phyloP scores from a whole-genome alignment of 106 monocot genomes.

The Platanthera zijinensis region DNA sequence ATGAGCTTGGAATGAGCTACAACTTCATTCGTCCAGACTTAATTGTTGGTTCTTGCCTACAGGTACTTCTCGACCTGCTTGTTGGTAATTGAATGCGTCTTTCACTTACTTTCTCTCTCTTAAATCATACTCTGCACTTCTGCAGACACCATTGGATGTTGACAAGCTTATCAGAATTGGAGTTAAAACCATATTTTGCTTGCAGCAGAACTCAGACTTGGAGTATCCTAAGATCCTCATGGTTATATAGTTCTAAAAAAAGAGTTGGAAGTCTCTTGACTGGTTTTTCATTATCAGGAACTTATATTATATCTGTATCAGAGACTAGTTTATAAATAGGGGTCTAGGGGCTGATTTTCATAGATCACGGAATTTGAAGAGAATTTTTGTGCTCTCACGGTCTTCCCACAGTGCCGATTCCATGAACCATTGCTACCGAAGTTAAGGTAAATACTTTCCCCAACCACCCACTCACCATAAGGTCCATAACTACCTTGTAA shows the following conservation, averaged over 20 bases:
- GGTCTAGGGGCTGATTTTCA: too few relatives aligned
- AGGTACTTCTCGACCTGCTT: constrained; percentile 36
- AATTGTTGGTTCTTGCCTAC: constrained; percentile 94
- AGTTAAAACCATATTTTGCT: constrained; percentile 92
- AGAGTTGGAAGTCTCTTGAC: constrained; percentile 55
- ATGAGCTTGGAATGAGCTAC: constrained; percentile 97
- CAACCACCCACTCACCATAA: too few relatives aligned
- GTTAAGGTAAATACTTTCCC: too few relatives aligned
- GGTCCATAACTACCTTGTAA: too few relatives aligned
- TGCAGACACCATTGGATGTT: constrained; percentile 83
- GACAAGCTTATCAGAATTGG: constrained; percentile 83
- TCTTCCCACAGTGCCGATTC: too few relatives aligned
- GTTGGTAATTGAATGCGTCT: neutral
- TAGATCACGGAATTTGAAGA: too few relatives aligned
- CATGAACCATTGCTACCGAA: too few relatives aligned
- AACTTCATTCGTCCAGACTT: constrained; percentile 84
- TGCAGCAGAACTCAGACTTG: constrained; percentile 89
- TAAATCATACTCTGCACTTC: neutral
- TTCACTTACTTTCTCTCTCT: neutral
- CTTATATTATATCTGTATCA: neutral
- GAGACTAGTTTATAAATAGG: too few relatives aligned
- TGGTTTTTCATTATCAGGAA: constrained; percentile 2
- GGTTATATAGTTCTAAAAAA: too few relatives aligned
- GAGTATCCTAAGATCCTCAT: constrained; percentile 58
- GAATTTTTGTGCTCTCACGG: too few relatives aligned